These are phyloP conservation scores for Leccinum variicolor DNA, from an alignment of 768 basidiomycete species.

Conservation along the genomic window DNA sequence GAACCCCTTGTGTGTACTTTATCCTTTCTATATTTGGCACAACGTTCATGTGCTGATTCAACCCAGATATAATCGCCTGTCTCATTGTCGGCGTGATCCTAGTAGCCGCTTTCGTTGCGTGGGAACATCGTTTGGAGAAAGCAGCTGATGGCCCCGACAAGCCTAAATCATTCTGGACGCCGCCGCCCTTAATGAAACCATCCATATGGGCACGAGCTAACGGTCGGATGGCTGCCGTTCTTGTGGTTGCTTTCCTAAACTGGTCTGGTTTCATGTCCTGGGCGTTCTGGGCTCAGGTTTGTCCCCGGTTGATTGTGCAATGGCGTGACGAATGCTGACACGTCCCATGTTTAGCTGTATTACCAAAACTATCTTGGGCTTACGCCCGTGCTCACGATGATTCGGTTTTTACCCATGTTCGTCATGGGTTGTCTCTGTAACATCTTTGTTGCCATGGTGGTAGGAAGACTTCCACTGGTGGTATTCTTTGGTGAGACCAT, in stretches of 20 bases:
- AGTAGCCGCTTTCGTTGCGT: conserved; percentile 53
- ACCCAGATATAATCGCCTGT: conserved; percentile 65
- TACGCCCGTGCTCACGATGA: conserved; percentile 56
- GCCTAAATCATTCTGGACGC: conserved; percentile 31
- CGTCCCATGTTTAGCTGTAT: conserved; percentile 45
- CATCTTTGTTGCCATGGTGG: conserved; percentile 56
- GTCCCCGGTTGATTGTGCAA: not conserved
- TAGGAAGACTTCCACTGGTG: conserved; percentile 52
- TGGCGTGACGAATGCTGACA: not conserved
- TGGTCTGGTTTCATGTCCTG: conserved; percentile 58
- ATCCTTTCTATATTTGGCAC: conserved; percentile 5
- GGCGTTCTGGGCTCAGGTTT: conserved; percentile 48
- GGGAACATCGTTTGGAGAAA: conserved; percentile 62
- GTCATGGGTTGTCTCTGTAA: conserved; percentile 64
- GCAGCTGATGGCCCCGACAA: conserved; percentile 8
- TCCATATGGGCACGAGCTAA: conserved; percentile 61
- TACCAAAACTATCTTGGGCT: conserved; percentile 64
- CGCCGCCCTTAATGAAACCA: conserved; percentile 64
- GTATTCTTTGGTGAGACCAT: conserved; percentile 49
- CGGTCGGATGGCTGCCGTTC: conserved; percentile 60
- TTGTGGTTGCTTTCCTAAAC: conserved; percentile 59
- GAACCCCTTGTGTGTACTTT: conserved; percentile 44
- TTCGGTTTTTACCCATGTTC: conserved; percentile 70
- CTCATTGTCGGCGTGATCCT: conserved; percentile 60
- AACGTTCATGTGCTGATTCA: conserved; percentile 16